Evolutionary conservation across 495 filamentous ascomycete genomes (phyloP).

Genomic region (Penicillium longicatenatum): DNA sequence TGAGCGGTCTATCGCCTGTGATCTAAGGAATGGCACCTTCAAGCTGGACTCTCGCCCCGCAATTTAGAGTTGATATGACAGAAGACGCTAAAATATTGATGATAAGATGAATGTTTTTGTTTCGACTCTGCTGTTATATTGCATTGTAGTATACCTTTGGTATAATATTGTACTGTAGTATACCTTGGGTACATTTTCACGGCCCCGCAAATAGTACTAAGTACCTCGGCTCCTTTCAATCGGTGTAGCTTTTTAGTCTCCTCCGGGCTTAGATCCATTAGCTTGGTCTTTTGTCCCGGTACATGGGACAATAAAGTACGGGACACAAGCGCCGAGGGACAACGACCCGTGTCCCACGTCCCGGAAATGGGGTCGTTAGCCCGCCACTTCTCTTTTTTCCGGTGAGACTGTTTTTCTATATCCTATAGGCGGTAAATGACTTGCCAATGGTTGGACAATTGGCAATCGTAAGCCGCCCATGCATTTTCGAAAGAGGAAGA

Average conservation of each 20-base stretch:
- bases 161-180: not conserved
- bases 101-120: constrained; percentile 7
- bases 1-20: constrained; percentile 14
- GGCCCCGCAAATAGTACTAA: not conserved
- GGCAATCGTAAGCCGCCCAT: not conserved
- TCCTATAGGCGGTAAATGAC: not conserved
- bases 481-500: not conserved
- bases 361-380: not conserved
- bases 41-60: constrained; percentile 16
- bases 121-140: not conserved
- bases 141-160: not conserved
- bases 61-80: constrained; percentile 36
- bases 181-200: not conserved
- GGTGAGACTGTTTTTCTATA: not conserved
- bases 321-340: not conserved
- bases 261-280: not conserved
- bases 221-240: not conserved
- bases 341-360: not conserved
- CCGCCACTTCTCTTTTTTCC: not conserved
- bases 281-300: not conserved
- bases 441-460: not conserved
- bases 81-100: constrained; percentile 26
- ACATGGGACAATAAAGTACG: constrained; percentile 2
- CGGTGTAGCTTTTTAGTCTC: not conserved
- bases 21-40: not conserved